Evolutionary conservation across 306 rosid species (phyloP).

Genomic region (Cicer arietinum): DNA sequence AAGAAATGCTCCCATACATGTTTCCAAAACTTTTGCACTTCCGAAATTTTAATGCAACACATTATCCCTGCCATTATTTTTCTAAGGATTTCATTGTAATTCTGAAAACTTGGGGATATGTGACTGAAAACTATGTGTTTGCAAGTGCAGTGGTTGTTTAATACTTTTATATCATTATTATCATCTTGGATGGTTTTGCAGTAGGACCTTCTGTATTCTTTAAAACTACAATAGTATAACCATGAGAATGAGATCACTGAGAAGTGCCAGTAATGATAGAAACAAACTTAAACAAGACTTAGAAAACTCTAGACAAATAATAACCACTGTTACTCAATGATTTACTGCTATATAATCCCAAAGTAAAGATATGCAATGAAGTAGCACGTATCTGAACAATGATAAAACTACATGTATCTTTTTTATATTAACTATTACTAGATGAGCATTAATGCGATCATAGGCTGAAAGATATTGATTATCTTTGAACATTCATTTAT

Average conservation of each 20-base stretch:
- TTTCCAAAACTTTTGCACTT: neutral
- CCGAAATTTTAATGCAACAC: neutral
- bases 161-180: conserved; percentile 1
- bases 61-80: neutral
- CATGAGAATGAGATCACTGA: conserved; percentile 2
- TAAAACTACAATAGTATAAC: conserved; percentile 23
- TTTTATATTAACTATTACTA: neutral
- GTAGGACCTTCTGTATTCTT: conserved; percentile 6
- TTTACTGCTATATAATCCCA: neutral
- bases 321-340: neutral
- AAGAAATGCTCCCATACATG: neutral
- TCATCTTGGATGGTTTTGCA: conserved; percentile 10
- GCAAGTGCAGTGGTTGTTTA: neutral
- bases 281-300: neutral
- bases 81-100: neutral
- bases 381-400: neutral
- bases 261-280: conserved; percentile 1
- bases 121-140: neutral
- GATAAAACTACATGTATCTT: neutral
- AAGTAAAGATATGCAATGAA: neutral
- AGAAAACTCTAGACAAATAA: neutral
- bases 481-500: conserved; percentile 6
- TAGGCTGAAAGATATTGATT: conserved; percentile 5
- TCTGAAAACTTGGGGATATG: conserved; percentile 1
- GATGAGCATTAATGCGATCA: neutral